Evolutionary conservation across 2,329 filamentous ascomycete genomes (phyloP), one percentile per base, ranked within the genome.

Genomic region (Ceratocystis harringtonii): DNA sequence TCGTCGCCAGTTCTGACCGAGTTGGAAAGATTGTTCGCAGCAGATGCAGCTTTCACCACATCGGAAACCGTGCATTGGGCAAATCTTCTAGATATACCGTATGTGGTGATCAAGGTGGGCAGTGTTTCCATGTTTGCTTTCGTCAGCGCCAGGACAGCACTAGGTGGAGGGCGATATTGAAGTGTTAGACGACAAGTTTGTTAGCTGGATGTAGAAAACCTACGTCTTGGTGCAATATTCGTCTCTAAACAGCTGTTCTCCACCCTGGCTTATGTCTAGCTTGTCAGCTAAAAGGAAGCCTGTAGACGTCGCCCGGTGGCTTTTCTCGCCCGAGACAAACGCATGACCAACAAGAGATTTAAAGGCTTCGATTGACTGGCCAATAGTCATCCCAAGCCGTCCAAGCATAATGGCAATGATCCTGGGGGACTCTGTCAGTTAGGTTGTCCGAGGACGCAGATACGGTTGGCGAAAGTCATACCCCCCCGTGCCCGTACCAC

Each of bases 21-120:
- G 45, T 72, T 70, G 67, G 74, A 74, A 62, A 72, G 73, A 0
- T 70, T 70, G 0, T 70, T 69, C 1, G 72, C 71, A 1, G 71
- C 71, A 1, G 70, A 72, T n/a, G 71, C 72, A 1, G 71, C 72
- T 2, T 71, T 69, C 6, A 70, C 73, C 2, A 71, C 68, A 25
- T 74, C 58, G 71, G 71, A 74, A 7, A 74, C 71, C 1, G 69
- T 67, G 63, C 70, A 74, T 45, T 57, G 61, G 8, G 68, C 15
- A 44, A 70, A 68, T 32, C 19, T 62, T 10, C 64, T 43, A 3
- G 69, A 68, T 22, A 58, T 69, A 55, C 71, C 70, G 55, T 72
- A 73, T 2, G 71, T 73, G 41, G 57, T 70, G 57, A 74, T 70
- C 1, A 73, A 68, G 0, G 68, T 71, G 0, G 65, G 65, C 1